Evolutionary conservation across 345 rosid species (phyloP).

Genomic region (Eucalyptus caleyi): DNA sequence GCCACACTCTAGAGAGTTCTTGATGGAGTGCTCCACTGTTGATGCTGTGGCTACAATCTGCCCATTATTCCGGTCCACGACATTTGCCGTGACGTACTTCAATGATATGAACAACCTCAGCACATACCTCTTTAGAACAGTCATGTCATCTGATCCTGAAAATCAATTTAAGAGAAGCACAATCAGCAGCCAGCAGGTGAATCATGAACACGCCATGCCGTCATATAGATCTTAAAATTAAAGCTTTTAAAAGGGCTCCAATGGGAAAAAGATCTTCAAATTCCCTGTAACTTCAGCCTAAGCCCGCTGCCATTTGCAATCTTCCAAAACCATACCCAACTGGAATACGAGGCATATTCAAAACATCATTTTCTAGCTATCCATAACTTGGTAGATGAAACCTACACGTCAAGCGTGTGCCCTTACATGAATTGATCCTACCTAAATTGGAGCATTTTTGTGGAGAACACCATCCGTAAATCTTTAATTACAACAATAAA

Average conservation of each 20-base stretch:
- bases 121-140: constrained; percentile 57
- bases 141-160: constrained; percentile 18
- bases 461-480: neutral
- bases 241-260: neutral
- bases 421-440: neutral
- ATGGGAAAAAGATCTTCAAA: neutral
- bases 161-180: neutral
- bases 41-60: constrained; percentile 72
- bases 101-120: constrained; percentile 61
- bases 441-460: neutral
- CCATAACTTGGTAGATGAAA: neutral
- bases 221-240: neutral
- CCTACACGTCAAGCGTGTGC: neutral
- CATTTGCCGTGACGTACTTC: constrained; percentile 73
- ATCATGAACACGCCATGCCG: neutral
- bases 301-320: neutral
- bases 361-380: neutral
- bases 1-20: constrained; percentile 61
- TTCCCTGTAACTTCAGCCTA: neutral
- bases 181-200: neutral
- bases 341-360: neutral
- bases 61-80: constrained; percentile 72
- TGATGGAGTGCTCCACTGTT: constrained; percentile 70
- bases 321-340: neutral
- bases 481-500: neutral